These are phyloP conservation scores for Hibiscus mutabilis DNA, from an alignment of 345 rosid species.

Conservation along the genomic window DNA sequence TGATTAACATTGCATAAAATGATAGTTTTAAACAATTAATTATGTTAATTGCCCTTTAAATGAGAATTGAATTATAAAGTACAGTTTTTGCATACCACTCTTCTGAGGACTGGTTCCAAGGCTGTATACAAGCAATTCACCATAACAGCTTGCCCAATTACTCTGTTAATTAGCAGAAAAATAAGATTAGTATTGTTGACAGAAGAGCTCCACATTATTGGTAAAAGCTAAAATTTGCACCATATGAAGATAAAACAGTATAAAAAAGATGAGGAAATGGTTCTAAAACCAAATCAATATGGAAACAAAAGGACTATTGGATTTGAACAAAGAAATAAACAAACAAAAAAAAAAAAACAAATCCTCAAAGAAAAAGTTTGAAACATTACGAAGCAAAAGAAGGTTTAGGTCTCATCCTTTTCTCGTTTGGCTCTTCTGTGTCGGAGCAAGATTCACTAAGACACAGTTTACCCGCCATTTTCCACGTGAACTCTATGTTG, in stretches of 20 bases:
- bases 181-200: background rate
- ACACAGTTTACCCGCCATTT: constrained; percentile 68
- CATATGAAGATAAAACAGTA: background rate
- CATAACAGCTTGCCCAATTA: constrained; percentile 47
- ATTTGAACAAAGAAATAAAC: background rate
- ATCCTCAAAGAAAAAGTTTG: background rate
- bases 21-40: no score
- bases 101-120: constrained; percentile 74
- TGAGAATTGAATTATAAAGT: no score
- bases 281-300: background rate
- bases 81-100: constrained; percentile 46
- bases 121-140: constrained; percentile 42
- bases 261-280: background rate
- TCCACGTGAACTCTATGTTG: background rate
- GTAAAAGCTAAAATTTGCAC: background rate
- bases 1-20: no score
- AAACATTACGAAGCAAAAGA: constrained; percentile 71
- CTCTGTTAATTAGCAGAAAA: constrained; percentile 30
- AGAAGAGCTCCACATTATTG: background rate
- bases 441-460: constrained; percentile 34
- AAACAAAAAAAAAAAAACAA: no score
- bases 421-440: constrained; percentile 39
- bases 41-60: no score
- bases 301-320: background rate
- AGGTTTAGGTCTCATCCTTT: constrained; percentile 44